Percentiles rank a stretch among this genome's conserved stretches.
phyloP scores from a whole-genome alignment of 2,329 filamentous ascomycete species.

The Hypoxylon sp. region DNA sequence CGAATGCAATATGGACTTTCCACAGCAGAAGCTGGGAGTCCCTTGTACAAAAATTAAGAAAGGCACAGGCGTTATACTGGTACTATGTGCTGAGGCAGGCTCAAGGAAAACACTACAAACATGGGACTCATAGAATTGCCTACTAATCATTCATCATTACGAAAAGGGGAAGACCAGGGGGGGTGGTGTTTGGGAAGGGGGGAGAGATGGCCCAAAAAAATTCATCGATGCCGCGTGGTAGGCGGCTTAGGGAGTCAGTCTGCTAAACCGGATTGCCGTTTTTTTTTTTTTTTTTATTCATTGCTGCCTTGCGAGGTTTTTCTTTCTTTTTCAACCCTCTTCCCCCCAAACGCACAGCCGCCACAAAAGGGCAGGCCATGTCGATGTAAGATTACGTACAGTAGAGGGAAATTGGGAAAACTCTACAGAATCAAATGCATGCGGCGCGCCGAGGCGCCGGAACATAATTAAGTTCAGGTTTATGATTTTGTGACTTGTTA shows the following conservation, averaged over 20 bases:
- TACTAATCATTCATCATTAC: conserved; percentile 23
- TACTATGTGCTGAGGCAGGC: conserved; percentile 19
- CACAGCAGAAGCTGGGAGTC: conserved; percentile 3
- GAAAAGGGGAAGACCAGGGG: background rate
- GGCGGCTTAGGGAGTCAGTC: conserved; percentile 26
- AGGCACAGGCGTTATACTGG: conserved; percentile 26
- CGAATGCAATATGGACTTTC: conserved; percentile 1
- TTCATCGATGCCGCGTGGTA: conserved; percentile 1
- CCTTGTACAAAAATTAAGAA: conserved; percentile 35
- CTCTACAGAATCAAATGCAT: conserved; percentile 18
- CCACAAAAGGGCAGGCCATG: background rate
- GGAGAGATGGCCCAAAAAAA: conserved; percentile 13
- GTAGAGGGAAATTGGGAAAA: conserved; percentile 18
- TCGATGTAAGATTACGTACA: conserved; percentile 32
- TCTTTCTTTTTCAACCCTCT: background rate
- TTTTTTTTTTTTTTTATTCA: background rate
- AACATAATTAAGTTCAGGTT: background rate
- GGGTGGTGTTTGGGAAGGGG: background rate
- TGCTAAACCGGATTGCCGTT: conserved; percentile 12
- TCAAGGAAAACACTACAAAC: conserved; percentile 8
- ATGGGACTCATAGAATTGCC: conserved; percentile 26
- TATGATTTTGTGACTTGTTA: background rate
- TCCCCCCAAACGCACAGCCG: background rate
- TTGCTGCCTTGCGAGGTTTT: background rate
- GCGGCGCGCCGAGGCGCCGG: conserved; percentile 6